These are phyloP conservation scores for Raphanus hybrid DNA, from an alignment of 441 rosid species.

Conservation along the genomic window DNA sequence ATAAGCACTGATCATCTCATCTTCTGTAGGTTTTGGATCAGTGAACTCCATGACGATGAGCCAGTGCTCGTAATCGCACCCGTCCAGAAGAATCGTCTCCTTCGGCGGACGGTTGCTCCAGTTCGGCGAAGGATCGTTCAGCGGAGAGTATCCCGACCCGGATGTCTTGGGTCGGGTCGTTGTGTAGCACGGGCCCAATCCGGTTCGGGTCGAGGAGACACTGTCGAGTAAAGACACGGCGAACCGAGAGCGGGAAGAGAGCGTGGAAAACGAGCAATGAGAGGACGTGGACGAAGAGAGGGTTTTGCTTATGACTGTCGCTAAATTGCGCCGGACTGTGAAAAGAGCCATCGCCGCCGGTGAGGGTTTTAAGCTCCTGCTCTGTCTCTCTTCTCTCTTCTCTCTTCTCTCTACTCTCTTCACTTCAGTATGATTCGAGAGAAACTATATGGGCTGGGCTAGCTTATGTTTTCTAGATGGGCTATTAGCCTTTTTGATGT, in stretches of 20 bases:
- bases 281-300: constrained; percentile 20
- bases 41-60: constrained; percentile 93
- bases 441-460: constrained; percentile 17
- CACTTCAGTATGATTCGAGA: neutral
- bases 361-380: constrained; percentile 33
- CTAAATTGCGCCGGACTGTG: constrained; percentile 58
- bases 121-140: constrained; percentile 90
- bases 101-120: constrained; percentile 96
- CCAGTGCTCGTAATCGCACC: constrained; percentile 99
- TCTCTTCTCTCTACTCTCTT: neutral
- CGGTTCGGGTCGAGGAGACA: constrained; percentile 33
- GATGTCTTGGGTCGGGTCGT: constrained; percentile 66
- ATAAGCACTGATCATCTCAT: constrained; percentile 78
- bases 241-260: constrained; percentile 56
- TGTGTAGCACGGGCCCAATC: constrained; percentile 42
- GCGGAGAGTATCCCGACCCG: constrained; percentile 80
- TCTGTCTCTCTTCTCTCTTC: neutral
- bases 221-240: constrained; percentile 47
- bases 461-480: neutral
- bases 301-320: constrained; percentile 49
- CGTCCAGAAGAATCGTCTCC: constrained; percentile 88
- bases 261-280: constrained; percentile 42
- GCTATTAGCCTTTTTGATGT: neutral
- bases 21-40: constrained; percentile 83
- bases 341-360: constrained; percentile 62